Evolutionary conservation across 192 early-diverging fungal species (phyloP).

Genomic region (Mortierella claussenii): DNA sequence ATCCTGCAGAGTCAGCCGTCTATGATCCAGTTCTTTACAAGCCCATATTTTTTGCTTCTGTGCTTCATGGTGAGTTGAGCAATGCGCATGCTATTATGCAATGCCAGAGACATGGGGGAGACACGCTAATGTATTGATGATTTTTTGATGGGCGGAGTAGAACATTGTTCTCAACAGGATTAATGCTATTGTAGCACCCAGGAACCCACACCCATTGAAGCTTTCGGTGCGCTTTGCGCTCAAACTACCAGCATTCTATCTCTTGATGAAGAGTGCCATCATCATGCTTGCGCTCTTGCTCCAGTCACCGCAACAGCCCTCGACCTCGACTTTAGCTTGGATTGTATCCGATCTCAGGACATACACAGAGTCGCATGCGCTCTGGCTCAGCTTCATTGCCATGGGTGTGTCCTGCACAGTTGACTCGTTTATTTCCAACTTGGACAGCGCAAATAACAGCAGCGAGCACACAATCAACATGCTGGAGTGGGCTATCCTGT

Average conservation of each 20-base stretch:
- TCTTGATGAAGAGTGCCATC: conserved; percentile 51
- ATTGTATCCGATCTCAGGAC: conserved; percentile 12
- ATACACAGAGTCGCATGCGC: conserved; percentile 41
- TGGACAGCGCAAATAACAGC: conserved; percentile 12
- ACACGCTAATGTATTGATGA: no score
- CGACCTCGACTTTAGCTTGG: conserved; percentile 7
- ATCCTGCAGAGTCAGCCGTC: conserved; percentile 34
- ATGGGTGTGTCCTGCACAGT: conserved; percentile 45
- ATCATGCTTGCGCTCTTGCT: conserved; percentile 37
- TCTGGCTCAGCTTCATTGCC: conserved; percentile 52
- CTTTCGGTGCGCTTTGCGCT: conserved; percentile 52
- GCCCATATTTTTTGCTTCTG: conserved; percentile 46
- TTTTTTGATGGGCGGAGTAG: no score
- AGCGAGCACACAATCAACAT: conserved; percentile 55
- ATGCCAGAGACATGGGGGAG: no score
- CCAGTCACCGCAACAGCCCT: conserved; percentile 22
- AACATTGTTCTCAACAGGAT: conserved; percentile 60
- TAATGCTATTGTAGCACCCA: conserved; percentile 60
- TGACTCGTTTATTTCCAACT: conserved; percentile 49
- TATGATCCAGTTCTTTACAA: conserved; percentile 49
- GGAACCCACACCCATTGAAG: conserved; percentile 55
- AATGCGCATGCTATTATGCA: no score
- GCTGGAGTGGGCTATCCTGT: conserved; percentile 58
- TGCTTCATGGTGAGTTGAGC: conserved; percentile 55
- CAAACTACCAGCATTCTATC: conserved; percentile 56